phyloP scores from a whole-genome alignment of 2,329 filamentous ascomycete genomes.

The Diplodia seriata region DNA sequence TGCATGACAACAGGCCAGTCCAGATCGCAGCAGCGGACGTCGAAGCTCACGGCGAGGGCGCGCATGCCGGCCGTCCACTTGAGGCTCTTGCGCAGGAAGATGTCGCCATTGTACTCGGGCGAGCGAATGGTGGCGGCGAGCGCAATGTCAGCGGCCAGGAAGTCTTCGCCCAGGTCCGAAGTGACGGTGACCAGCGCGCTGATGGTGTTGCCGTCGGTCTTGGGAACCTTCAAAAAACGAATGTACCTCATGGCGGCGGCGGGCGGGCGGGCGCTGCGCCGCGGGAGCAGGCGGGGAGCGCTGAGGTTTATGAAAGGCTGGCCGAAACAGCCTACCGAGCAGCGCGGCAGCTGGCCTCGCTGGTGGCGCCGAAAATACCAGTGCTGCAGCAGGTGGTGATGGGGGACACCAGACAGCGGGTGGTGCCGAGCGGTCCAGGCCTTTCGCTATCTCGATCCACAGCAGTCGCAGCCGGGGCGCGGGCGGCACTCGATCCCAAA shows the following conservation, averaged over 20 bases:
- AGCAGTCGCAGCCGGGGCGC: neutral
- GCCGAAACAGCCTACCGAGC: neutral
- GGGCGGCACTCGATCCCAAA: slow-evolving; percentile 2
- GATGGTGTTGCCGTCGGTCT: slow-evolving; percentile 53
- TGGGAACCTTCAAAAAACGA: slow-evolving; percentile 71
- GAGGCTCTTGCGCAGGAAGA: slow-evolving; percentile 52
- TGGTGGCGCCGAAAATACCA: slow-evolving; percentile 10
- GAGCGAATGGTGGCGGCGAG: slow-evolving; percentile 51
- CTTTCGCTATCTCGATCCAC: slow-evolving; percentile 8
- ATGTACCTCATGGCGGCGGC: slow-evolving; percentile 59
- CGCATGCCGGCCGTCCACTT: slow-evolving; percentile 55
- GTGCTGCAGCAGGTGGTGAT: neutral
- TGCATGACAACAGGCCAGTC: slow-evolving; percentile 52
- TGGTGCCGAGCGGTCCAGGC: slow-evolving; percentile 21
- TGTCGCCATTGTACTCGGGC: slow-evolving; percentile 44
- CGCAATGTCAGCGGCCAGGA: slow-evolving; percentile 59
- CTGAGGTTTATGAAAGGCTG: slow-evolving; percentile 15
- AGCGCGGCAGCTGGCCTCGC: neutral
- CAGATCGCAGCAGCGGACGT: slow-evolving; percentile 48
- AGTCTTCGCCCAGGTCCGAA: slow-evolving; percentile 72
- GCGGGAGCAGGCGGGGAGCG: slow-evolving; percentile 17
- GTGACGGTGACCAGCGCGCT: slow-evolving; percentile 68
- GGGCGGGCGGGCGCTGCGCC: neutral
- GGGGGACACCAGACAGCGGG: neutral
- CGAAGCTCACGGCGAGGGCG: slow-evolving; percentile 52